Percentiles rank a stretch among this genome's conserved stretches.
Evolutionary conservation across 2,329 filamentous ascomycete species (phyloP).

Genomic region (Drechslerella dactyloides): DNA sequence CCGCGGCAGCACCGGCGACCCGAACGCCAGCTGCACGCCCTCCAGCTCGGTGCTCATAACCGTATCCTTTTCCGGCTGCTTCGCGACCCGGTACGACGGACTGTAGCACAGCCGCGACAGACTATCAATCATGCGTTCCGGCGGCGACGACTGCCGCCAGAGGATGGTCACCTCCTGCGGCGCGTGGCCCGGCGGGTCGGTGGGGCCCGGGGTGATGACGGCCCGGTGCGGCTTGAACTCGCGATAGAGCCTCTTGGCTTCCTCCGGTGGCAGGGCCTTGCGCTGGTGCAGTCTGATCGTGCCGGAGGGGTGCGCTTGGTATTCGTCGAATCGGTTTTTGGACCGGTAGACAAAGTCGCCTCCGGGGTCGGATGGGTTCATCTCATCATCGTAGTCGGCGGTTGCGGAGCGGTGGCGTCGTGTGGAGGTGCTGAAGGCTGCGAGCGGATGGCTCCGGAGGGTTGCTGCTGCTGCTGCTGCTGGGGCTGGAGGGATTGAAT

Average conservation of each 20-base stretch:
- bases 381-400: background rate
- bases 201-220: constrained; percentile 26
- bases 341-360: background rate
- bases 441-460: background rate
- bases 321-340: background rate
- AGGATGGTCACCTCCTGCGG: constrained; percentile 31
- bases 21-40: constrained; percentile 23
- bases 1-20: constrained; percentile 12
- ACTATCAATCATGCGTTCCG: constrained; percentile 8
- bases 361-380: background rate
- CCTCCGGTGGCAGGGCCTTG: background rate
- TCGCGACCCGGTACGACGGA: constrained; percentile 31
- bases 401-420: background rate
- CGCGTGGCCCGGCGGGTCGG: constrained; percentile 22
- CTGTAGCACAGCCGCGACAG: constrained; percentile 30
- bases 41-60: constrained; percentile 28
- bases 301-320: constrained; percentile 6
- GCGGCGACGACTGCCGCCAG: constrained; percentile 19
- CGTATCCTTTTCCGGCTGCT: background rate
- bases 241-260: constrained; percentile 11
- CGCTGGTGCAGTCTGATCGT: background rate
- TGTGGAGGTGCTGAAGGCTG: too few relatives aligned
- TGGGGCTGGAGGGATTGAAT: background rate
- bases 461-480: background rate
- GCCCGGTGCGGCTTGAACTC: constrained; percentile 21